A percentile compares a stretch with the other conserved stretches of the same genome.
Conservation (phyloP, 2,329 filamentous ascomycete genomes). For the Fusarium cyanostomum region DNA sequence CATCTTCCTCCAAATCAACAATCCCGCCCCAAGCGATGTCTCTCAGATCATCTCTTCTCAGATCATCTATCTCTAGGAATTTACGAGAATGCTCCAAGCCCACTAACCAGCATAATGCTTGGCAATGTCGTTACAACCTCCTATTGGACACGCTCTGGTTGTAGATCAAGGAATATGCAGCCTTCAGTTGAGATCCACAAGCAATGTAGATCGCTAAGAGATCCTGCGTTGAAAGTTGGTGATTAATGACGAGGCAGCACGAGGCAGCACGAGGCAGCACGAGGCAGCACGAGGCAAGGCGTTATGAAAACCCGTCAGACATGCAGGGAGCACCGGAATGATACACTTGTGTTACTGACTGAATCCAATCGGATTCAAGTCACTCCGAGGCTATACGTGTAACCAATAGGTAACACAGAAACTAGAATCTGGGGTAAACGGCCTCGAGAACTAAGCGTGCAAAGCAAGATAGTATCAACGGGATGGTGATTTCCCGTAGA, state of each 20-base stretch:
- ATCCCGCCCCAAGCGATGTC: neutral
- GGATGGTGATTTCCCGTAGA: neutral
- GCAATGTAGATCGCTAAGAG: neutral
- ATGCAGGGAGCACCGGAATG: too few species aligned
- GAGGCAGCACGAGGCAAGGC: too few species aligned
- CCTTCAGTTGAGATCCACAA: neutral
- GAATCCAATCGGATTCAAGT: too few species aligned
- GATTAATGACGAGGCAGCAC: neutral
- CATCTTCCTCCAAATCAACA: neutral
- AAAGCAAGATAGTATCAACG: neutral
- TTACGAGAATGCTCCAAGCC: neutral
- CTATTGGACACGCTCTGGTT: neutral
- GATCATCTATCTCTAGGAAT: neutral
- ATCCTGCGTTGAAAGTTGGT: constrained; percentile 3
- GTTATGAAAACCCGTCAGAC: too few species aligned
- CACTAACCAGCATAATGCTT: neutral
- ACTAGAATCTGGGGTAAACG: neutral
- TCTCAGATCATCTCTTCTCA: neutral
- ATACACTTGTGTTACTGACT: too few species aligned
- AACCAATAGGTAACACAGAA: too few species aligned
- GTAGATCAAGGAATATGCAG: constrained; percentile 7
- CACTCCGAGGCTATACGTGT: too few species aligned
- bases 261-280: too few species aligned
- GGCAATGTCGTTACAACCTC: neutral
- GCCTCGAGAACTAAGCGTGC: too few species aligned